These are phyloP conservation scores for Russula sp. DNA, from an alignment of 768 basidiomycete genomes.

Conservation along the genomic window DNA sequence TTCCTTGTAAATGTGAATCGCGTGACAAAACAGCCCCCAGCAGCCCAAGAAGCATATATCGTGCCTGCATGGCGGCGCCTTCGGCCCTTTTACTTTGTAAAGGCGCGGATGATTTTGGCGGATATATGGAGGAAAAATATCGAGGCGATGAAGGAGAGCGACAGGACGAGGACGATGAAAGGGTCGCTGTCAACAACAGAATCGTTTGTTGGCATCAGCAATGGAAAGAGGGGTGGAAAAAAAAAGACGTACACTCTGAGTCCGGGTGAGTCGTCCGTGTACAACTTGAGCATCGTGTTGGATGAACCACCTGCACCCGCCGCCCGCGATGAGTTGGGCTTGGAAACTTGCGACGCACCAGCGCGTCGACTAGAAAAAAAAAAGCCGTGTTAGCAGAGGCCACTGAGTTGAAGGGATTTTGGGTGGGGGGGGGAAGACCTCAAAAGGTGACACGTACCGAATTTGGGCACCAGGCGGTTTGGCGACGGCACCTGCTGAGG, in stretches of 20 bases:
- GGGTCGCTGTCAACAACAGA: conserved; percentile 59
- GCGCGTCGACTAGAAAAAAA: conserved; percentile 58
- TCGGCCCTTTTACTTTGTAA: conserved; percentile 37
- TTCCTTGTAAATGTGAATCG: background rate
- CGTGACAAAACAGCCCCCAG: background rate
- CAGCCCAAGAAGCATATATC: background rate
- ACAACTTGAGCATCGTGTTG: conserved; percentile 97
- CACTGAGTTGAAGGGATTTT: background rate
- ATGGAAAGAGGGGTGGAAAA: no score
- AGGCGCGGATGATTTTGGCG: conserved; percentile 86
- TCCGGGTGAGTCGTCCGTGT: conserved; percentile 97
- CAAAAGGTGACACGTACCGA: conserved; percentile 43
- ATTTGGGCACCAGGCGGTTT: conserved; percentile 78
- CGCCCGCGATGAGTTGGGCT: conserved; percentile 81
- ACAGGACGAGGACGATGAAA: conserved; percentile 92
- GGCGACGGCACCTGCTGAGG: conserved; percentile 43
- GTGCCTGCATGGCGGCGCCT: background rate
- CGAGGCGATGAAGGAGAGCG: conserved; percentile 93
- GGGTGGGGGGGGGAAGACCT: background rate
- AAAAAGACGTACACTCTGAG: conserved; percentile 78
- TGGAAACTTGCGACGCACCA: conserved; percentile 51
- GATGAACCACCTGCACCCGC: conserved; percentile 95
- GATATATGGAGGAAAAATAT: conserved; percentile 99
- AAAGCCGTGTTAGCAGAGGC: background rate
- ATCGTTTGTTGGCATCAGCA: background rate